phyloP scores from a whole-genome alignment of 2,329 filamentous ascomycete species.

The Elsinoe fawcettii region DNA sequence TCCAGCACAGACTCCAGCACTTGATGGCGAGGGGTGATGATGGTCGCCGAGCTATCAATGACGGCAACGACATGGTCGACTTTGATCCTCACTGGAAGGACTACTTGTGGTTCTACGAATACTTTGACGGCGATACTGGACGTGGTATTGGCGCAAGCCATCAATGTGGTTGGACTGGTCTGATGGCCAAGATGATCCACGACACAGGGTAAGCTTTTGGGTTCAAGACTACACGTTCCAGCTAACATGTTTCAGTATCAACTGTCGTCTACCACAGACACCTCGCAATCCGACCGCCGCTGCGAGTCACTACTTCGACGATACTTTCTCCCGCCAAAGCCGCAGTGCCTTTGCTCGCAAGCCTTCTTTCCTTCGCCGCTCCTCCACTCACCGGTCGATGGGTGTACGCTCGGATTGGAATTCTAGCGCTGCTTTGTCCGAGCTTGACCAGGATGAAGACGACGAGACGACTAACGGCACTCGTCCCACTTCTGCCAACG shows the following conservation, averaged over 20 bases:
- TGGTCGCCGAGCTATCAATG: slow-evolving; percentile 81
- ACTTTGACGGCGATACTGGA: slow-evolving; percentile 88
- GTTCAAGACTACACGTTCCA: background rate
- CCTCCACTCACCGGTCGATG: slow-evolving; percentile 76
- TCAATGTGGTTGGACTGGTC: slow-evolving; percentile 92
- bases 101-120: slow-evolving; percentile 92
- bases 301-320: slow-evolving; percentile 92
- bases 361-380: slow-evolving; percentile 58
- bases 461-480: slow-evolving; percentile 20
- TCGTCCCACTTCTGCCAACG: slow-evolving; percentile 16
- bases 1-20: slow-evolving; percentile 90
- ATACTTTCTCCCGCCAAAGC: slow-evolving; percentile 61
- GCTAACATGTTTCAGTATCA: slow-evolving; percentile 56
- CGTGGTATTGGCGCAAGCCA: slow-evolving; percentile 86
- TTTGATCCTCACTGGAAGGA: slow-evolving; percentile 92
- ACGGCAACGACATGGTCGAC: slow-evolving; percentile 74
- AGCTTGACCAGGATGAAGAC: slow-evolving; percentile 29
- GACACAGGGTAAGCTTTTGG: slow-evolving; percentile 72
- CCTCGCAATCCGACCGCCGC: slow-evolving; percentile 77
- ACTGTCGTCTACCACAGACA: slow-evolving; percentile 84
- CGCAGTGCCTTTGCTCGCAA: slow-evolving; percentile 32
- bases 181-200: slow-evolving; percentile 95
- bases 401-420: slow-evolving; percentile 72
- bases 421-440: slow-evolving; percentile 25
- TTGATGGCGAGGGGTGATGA: slow-evolving; percentile 78